phyloP scores from a whole-genome alignment of 208 protist genomes.

The Hexamita inflata region DNA sequence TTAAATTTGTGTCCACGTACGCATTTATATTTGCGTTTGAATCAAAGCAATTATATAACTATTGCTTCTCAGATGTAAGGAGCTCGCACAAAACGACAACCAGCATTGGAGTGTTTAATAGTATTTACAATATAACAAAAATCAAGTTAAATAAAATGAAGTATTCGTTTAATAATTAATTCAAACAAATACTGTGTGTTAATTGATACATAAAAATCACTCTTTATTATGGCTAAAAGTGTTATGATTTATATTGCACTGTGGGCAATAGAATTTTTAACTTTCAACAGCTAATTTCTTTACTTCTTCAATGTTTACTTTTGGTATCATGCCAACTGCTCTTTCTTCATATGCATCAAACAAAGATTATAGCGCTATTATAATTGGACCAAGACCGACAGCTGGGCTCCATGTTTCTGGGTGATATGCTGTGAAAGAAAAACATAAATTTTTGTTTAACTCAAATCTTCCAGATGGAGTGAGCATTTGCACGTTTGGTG shows the following conservation, averaged over 20 bases:
- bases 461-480: conserved; percentile 52
- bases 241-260: not conserved
- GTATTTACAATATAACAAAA: too few relatives aligned
- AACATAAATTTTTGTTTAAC: conserved; percentile 47
- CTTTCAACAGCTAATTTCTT: not conserved
- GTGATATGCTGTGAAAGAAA: conserved; percentile 50
- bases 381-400: not conserved
- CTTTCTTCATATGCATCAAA: not conserved
- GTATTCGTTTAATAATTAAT: too few relatives aligned
- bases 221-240: not conserved
- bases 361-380: not conserved
- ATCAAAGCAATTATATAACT: too few relatives aligned
- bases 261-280: not conserved
- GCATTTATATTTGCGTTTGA: too few relatives aligned
- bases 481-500: conserved; percentile 51
- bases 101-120: too few relatives aligned
- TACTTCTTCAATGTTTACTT: not conserved
- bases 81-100: too few relatives aligned
- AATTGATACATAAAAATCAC: too few relatives aligned
- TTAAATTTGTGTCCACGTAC: too few relatives aligned
- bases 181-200: too few relatives aligned
- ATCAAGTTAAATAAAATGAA: too few relatives aligned
- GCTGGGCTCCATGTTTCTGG: conserved; percentile 42
- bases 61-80: too few relatives aligned
- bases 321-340: not conserved